Evolutionary conservation across 148 eudicot species (phyloP).

Genomic region (Silene uniflora): DNA sequence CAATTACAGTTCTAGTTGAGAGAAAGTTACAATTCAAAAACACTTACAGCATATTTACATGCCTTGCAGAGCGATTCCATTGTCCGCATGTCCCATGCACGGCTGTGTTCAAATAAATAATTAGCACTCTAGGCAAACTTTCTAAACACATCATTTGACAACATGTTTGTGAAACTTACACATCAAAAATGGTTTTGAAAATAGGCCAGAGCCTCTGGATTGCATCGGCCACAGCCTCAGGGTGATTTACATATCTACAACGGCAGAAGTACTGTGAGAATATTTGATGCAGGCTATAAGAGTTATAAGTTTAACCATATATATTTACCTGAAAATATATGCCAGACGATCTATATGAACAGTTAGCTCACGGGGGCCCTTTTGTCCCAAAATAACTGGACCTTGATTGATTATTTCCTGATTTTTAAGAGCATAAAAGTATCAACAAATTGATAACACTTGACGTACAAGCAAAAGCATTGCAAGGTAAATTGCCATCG

Average conservation of each 20-base stretch:
- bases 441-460: background rate
- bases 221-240: conserved; percentile 99
- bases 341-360: conserved; percentile 98
- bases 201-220: conserved; percentile 93
- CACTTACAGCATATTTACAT: conserved; percentile 99
- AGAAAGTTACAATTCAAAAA: conserved; percentile 13
- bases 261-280: conserved; percentile 9
- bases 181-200: conserved; percentile 89
- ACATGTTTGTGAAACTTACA: conserved; percentile 40
- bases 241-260: conserved; percentile 81
- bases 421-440: conserved; percentile 15
- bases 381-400: conserved; percentile 69
- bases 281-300: background rate
- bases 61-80: conserved; percentile 99
- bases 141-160: background rate
- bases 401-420: conserved; percentile 97
- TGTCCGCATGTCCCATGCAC: conserved; percentile 98
- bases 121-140: background rate
- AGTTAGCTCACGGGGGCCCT: conserved; percentile 83
- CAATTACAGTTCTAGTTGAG: background rate
- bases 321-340: conserved; percentile 80
- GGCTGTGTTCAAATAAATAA: conserved; percentile 45
- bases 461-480: conserved; percentile 1
- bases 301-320: conserved; percentile 1
- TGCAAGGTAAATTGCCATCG: background rate